These are phyloP conservation scores for Agarophyton chilense DNA, from an alignment of 23 red algal species.

Conservation along the genomic window DNA sequence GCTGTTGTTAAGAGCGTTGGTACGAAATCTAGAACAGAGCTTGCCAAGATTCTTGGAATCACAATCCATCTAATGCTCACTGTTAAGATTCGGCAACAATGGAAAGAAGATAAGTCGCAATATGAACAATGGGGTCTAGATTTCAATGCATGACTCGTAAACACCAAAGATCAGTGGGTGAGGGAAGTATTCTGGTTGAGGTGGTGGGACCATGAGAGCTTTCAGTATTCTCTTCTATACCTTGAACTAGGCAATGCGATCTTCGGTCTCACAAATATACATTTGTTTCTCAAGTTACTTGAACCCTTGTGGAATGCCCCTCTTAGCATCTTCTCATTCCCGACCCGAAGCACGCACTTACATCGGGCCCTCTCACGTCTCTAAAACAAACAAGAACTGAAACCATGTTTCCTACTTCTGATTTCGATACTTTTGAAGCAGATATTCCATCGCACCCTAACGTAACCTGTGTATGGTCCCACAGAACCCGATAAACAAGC, in stretches of 20 bases:
- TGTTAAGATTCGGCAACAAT: conserved; percentile 85
- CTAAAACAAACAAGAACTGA: background rate
- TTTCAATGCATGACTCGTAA: conserved; percentile 67
- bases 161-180: too few relatives aligned
- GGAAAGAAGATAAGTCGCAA: conserved; percentile 78
- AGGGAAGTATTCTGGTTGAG: too few relatives aligned
- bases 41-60: conserved; percentile 63
- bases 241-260: too few relatives aligned
- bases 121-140: conserved; percentile 88
- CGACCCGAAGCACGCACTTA: too few relatives aligned
- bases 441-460: conserved; percentile 19
- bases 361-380: too few relatives aligned
- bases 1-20: conserved; percentile 86
- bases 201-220: too few relatives aligned
- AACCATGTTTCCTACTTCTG: background rate
- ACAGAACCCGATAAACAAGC: conserved; percentile 40
- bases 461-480: conserved; percentile 40
- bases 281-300: too few relatives aligned
- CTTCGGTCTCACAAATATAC: too few relatives aligned
- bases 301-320: too few relatives aligned
- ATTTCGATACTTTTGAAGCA: background rate
- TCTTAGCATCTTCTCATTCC: too few relatives aligned
- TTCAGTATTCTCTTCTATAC: too few relatives aligned
- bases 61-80: conserved; percentile 91
- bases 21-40: conserved; percentile 62